Conservation (phyloP, 2,329 filamentous ascomycete genomes). For the Epichloe coenophiala region DNA sequence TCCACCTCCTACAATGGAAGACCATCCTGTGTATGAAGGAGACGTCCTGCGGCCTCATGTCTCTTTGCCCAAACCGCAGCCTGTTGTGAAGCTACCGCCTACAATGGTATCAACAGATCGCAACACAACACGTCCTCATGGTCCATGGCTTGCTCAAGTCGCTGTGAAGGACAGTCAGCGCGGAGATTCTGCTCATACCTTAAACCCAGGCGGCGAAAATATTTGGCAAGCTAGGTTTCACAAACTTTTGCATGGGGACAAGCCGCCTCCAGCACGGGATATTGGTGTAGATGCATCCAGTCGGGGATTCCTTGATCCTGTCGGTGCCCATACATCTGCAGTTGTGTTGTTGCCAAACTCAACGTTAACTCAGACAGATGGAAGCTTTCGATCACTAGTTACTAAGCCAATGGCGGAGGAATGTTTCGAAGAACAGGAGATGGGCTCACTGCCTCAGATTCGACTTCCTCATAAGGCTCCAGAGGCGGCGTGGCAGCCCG, state of each 20-base stretch:
- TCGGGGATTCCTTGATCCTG: slow-evolving; percentile 50
- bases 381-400: slow-evolving; percentile 31
- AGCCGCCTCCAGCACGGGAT: slow-evolving; percentile 42
- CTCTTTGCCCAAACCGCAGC: slow-evolving; percentile 53
- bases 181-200: slow-evolving; percentile 10
- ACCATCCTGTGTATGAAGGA: slow-evolving; percentile 60
- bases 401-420: slow-evolving; percentile 64
- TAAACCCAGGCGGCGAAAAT: slow-evolving; percentile 17
- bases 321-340: slow-evolving; percentile 34
- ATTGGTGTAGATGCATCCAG: slow-evolving; percentile 55
- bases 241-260: slow-evolving; percentile 56
- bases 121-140: slow-evolving; percentile 13
- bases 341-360: slow-evolving; percentile 54
- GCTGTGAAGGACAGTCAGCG: slow-evolving; percentile 18
- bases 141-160: slow-evolving; percentile 23
- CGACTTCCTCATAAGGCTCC: slow-evolving; percentile 51
- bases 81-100: slow-evolving; percentile 72
- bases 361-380: slow-evolving; percentile 13
- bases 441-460: slow-evolving; percentile 61
- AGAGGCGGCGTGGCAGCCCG: slow-evolving; percentile 49
- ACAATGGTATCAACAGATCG: slow-evolving; percentile 15
- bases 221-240: slow-evolving; percentile 80
- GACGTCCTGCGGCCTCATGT: slow-evolving; percentile 53
- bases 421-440: slow-evolving; percentile 70
- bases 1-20: slow-evolving; percentile 56